These are phyloP conservation scores for Annulohypoxylon nitens DNA, from an alignment of 495 filamentous ascomycete genomes.

Conservation along the genomic window DNA sequence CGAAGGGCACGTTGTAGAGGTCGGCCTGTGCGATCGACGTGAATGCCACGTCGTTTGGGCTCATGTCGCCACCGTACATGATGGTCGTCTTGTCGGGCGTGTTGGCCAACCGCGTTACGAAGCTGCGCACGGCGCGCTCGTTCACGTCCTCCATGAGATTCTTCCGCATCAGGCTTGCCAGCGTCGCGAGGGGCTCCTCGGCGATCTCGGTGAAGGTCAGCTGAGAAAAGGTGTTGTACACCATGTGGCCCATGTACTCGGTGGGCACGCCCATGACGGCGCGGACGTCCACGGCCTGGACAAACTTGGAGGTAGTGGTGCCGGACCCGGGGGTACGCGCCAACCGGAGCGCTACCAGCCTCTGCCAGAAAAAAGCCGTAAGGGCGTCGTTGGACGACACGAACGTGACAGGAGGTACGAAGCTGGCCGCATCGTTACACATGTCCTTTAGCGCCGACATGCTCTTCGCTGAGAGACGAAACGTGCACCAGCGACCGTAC, in stretches of 20 bases:
- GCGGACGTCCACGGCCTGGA: background rate
- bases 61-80: constrained; percentile 56
- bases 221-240: background rate
- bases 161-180: background rate
- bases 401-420: background rate
- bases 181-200: background rate
- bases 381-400: background rate
- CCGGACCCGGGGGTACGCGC: background rate
- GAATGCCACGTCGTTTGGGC: no score
- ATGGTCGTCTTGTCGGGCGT: constrained; percentile 54
- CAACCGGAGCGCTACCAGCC: background rate
- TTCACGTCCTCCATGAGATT: constrained; percentile 49
- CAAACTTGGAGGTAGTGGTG: background rate
- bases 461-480: background rate
- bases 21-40: no score
- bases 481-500: background rate
- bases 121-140: constrained; percentile 53
- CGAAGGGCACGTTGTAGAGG: no score
- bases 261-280: background rate
- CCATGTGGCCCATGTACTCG: background rate
- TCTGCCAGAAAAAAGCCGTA: background rate
- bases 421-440: background rate
- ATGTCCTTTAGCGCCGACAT: background rate
- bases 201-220: background rate
- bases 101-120: constrained; percentile 55